Evolutionary conservation across 1,139 yeast species (phyloP).

Genomic region (Pichia sp.): DNA sequence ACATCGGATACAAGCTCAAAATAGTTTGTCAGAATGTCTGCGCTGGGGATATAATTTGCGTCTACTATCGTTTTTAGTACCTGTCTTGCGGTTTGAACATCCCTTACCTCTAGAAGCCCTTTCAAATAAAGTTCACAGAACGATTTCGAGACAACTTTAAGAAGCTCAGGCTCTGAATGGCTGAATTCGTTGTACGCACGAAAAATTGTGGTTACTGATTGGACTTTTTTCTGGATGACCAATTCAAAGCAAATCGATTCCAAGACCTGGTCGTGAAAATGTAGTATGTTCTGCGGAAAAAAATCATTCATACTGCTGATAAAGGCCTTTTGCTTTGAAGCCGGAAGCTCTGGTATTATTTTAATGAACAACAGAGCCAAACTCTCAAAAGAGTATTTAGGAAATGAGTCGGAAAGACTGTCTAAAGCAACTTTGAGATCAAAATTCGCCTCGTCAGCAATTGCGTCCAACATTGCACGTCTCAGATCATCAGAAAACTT

Average conservation of each 20-base stretch:
- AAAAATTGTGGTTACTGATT: conserved; percentile 8
- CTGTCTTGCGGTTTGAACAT: conserved; percentile 21
- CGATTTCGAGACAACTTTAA: conserved; percentile 6
- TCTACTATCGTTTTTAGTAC: conserved; percentile 16
- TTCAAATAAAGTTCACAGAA: conserved; percentile 16
- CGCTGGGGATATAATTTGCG: conserved; percentile 15
- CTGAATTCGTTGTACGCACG: conserved; percentile 12
- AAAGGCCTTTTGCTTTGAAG: conserved; percentile 2
- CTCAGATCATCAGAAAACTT: conserved; percentile 7
- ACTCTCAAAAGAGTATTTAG: conserved; percentile 14
- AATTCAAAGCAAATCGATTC: conserved; percentile 9
- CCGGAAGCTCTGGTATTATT: conserved; percentile 11
- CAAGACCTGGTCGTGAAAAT: conserved; percentile 17
- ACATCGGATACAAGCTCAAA: conserved; percentile 16
- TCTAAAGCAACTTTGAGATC: conserved; percentile 5
- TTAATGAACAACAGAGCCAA: conserved; percentile 10
- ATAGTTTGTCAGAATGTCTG: conserved; percentile 16
- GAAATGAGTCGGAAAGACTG: not conserved
- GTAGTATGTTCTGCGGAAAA: conserved; percentile 12
- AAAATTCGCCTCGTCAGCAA: not conserved
- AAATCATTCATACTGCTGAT: conserved; percentile 6
- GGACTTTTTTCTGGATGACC: not conserved
- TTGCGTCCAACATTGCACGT: not conserved
- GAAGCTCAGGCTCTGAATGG: conserved; percentile 8
- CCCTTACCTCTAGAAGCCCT: conserved; percentile 14